A percentile compares a stretch with the other conserved stretches of the same genome.
Conservation (phyloP, 1,284 basidiomycete genomes). For the Chiua sp. region DNA sequence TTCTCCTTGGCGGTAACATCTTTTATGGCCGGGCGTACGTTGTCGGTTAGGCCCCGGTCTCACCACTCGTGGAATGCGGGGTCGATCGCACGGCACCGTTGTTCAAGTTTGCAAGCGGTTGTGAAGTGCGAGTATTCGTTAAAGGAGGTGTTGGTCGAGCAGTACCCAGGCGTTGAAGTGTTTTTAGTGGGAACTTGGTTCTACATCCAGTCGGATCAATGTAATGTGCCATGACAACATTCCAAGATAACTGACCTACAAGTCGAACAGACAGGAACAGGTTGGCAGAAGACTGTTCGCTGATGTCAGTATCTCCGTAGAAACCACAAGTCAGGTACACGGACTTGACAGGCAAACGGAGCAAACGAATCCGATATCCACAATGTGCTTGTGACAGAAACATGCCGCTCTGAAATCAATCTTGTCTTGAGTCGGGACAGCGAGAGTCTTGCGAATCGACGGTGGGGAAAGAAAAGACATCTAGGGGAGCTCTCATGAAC, state of each 20-base stretch:
- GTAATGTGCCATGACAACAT: background rate
- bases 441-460: slow-evolving; percentile 77
- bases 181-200: slow-evolving; percentile 94
- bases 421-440: slow-evolving; percentile 91
- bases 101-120: slow-evolving; percentile 34
- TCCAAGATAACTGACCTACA: slow-evolving; percentile 67
- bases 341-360: slow-evolving; percentile 94
- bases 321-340: slow-evolving; percentile 35
- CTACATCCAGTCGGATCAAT: slow-evolving; percentile 43
- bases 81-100: slow-evolving; percentile 28
- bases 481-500: slow-evolving; percentile 47
- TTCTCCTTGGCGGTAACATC: background rate
- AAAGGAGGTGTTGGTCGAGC: slow-evolving; percentile 45
- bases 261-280: slow-evolving; percentile 91
- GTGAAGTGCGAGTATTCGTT: slow-evolving; percentile 23
- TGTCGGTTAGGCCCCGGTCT: slow-evolving; percentile 15
- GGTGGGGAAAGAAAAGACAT: slow-evolving; percentile 92
- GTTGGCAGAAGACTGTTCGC: slow-evolving; percentile 84
- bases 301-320: slow-evolving; percentile 10
- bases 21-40: background rate
- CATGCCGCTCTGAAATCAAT: slow-evolving; percentile 98
- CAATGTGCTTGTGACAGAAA: slow-evolving; percentile 97
- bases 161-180: slow-evolving; percentile 79
- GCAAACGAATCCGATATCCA: slow-evolving; percentile 98
- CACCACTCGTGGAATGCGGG: slow-evolving; percentile 24